Base-by-base conservation (phyloP, 2,329 filamentous ascomycete genomes). In the Talaromyces sp. region DNA sequence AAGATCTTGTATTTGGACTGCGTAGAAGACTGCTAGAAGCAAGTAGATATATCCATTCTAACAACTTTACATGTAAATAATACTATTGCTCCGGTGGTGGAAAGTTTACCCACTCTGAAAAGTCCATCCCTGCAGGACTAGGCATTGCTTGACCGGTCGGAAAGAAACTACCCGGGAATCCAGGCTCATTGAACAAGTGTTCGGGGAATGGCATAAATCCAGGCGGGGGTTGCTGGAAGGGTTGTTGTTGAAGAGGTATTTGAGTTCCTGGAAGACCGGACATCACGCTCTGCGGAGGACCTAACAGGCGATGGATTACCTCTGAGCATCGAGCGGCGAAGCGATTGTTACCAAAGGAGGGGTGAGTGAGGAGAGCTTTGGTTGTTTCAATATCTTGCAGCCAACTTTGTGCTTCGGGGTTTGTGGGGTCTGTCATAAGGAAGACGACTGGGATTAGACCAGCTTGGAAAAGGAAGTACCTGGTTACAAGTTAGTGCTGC, bases 391-490 rank as follows among this genome's bases (percentile, higher is more conserved):
- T 69, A 32, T 73, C 71, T 44, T 70, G 69, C 11, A 73, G 64
- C 71, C 71, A 73, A 46, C 63, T 65, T 10, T 68, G 59, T 45
- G 67, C 69, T 47, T 73, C 69, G 1, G 69, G 60, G 43, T 66
- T 72, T 14, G 69, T 68, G 0, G 74, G 71, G 39, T 74, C 73
- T 4, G 71, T 76, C 67, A 74, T 74, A 27, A 77, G 64, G 49
- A 73, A 72, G 43, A 78, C 71, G 27, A 75, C 69, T 3, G 75
- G 75, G 41, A 77, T 75, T 2, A 77, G 57, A 19, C 69, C 73
- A 13, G 75, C 75, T 63, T 77, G 75, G 64, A 77, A 77, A 35
- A 77, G 68, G 56, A 77, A 77, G 59, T 77, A 76, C 10, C 69
- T 70, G 39, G 24, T 22, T 54, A 0, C 33, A 27, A 59, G 49